A percentile compares a stretch with the other conserved stretches of the same genome.
These are phyloP conservation scores for Diaporthe sp. DNA, from an alignment of 2,329 filamentous ascomycete species.

Conservation along the genomic window DNA sequence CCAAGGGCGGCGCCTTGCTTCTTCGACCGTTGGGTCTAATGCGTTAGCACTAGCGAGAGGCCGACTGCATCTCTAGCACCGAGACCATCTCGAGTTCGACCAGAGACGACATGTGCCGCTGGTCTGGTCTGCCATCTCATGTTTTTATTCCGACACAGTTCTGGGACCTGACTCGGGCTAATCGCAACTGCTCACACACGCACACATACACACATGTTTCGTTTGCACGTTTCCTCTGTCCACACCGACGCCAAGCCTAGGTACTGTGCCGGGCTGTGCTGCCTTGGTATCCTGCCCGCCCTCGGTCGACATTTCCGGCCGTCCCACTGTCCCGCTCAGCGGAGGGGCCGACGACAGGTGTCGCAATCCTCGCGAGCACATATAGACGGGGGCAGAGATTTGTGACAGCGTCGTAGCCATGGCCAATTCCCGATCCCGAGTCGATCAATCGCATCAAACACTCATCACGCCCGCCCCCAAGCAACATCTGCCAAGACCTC, in stretches of 20 bases:
- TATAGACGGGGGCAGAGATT: constrained; percentile 4
- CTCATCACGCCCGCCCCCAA: constrained; percentile 19
- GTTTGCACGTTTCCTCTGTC: constrained; percentile 13
- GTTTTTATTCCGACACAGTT: constrained; percentile 20
- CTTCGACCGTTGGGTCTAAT: constrained; percentile 16
- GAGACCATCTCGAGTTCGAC: background rate
- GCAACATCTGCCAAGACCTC: background rate
- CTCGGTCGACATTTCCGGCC: constrained; percentile 32
- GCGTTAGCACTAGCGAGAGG: background rate
- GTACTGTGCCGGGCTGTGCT: constrained; percentile 1
- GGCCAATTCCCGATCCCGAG: constrained; percentile 22
- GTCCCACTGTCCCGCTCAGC: constrained; percentile 26
- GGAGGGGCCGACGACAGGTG: constrained; percentile 21
- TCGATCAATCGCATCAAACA: constrained; percentile 27
- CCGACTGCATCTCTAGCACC: background rate
- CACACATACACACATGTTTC: background rate
- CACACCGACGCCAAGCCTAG: constrained; percentile 21
- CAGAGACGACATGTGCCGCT: background rate
- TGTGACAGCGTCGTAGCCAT: constrained; percentile 2
- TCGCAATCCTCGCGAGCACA: constrained; percentile 13
- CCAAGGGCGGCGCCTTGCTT: constrained; percentile 16
- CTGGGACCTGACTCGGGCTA: constrained; percentile 16
- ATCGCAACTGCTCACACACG: constrained; percentile 3
- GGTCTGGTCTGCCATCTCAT: constrained; percentile 21
- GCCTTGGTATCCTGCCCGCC: background rate